Base-by-base conservation (phyloP, 805 yeast species). In the Candida qinlingensis region DNA sequence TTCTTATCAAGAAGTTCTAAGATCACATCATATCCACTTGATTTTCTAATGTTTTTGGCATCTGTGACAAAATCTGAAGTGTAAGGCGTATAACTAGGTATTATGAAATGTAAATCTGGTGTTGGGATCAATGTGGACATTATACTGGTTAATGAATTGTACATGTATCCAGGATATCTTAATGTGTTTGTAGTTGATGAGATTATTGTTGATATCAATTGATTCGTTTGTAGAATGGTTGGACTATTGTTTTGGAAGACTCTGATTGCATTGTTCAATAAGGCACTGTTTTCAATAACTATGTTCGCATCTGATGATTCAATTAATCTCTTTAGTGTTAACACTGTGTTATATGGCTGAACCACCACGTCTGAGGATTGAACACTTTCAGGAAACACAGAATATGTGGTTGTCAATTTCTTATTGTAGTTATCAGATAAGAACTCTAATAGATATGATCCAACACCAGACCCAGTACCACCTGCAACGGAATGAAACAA, bases 381-480 rank as follows among this genome's bases (percentile, higher is more conserved):
- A 48, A 80, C 82, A 42, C 81, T 77, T 35, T 77, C 78, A 1
- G 96, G 96, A 61, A 94, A 91, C 2, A 94, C 85, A 42, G 94
- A 87, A 58, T 85, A 87, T 0, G 98, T 89, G 49, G 87, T 87
- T 7, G 87, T 71, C 44, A 94, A 67, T 60, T 90, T 92, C 64
- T 91, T 91, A 45, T 85, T 81, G 63, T 81, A 92, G 47, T 89
- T 71, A 63, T 94, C 99, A 48, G 81, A 79, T 48, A 95, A 65
- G 12, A 81, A 71, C 63, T 94, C 97, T 37, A 94, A 67, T 40
- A 94, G 57, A 48, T 78, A 77, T 0, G 96, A 87, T 1, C 99
- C 99, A 36, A 90, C 79, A 4, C 99, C 99, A 0, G 97, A 87
- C 0, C 99, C 99, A 0, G 99, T 94, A 37, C 99, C 99, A 36